Conservation (phyloP, 495 filamentous ascomycete genomes). For the Poronia punctata region DNA sequence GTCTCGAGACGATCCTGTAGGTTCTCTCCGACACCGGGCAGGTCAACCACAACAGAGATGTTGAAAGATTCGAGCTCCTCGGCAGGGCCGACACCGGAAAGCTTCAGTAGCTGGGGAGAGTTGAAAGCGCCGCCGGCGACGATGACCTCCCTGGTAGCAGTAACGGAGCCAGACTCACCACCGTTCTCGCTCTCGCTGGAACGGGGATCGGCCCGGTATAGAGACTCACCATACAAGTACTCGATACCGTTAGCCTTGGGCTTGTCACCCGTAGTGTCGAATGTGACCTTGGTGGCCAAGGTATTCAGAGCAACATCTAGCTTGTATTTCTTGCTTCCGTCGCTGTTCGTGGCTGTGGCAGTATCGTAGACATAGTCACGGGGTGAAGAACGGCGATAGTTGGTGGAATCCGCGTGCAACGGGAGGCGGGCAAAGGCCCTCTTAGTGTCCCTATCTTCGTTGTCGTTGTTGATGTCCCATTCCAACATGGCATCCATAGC, state of each 20-base stretch:
- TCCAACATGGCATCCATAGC: slow-evolving; percentile 39
- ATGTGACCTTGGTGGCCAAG: slow-evolving; percentile 53
- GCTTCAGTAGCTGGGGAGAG: slow-evolving; percentile 57
- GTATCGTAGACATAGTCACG: slow-evolving; percentile 50
- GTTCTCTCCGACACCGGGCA: slow-evolving; percentile 59
- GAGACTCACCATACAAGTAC: slow-evolving; percentile 50
- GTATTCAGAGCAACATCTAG: slow-evolving; percentile 54
- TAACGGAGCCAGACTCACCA: slow-evolving; percentile 39
- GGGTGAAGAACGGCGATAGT: slow-evolving; percentile 41
- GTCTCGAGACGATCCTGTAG: slow-evolving; percentile 59
- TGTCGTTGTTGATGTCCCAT: slow-evolving; percentile 47
- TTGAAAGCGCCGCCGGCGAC: slow-evolving; percentile 55
- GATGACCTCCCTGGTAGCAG: slow-evolving; percentile 55
- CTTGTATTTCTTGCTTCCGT: slow-evolving; percentile 49
- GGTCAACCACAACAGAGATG: slow-evolving; percentile 47
- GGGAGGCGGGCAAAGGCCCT: slow-evolving; percentile 40
- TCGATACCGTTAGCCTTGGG: slow-evolving; percentile 56
- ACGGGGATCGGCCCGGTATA: slow-evolving; percentile 54
- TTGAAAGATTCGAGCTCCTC: slow-evolving; percentile 38
- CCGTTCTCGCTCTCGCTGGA: slow-evolving; percentile 14
- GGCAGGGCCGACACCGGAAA: slow-evolving; percentile 53
- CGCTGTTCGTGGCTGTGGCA: slow-evolving; percentile 39
- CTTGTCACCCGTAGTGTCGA: slow-evolving; percentile 34
- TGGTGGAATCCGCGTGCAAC: slow-evolving; percentile 23
- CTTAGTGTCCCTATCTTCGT: slow-evolving; percentile 16